These are phyloP conservation scores for Musa balbisiana DNA, from an alignment of 202 grass and related monocot genomes.

Conservation along the genomic window DNA sequence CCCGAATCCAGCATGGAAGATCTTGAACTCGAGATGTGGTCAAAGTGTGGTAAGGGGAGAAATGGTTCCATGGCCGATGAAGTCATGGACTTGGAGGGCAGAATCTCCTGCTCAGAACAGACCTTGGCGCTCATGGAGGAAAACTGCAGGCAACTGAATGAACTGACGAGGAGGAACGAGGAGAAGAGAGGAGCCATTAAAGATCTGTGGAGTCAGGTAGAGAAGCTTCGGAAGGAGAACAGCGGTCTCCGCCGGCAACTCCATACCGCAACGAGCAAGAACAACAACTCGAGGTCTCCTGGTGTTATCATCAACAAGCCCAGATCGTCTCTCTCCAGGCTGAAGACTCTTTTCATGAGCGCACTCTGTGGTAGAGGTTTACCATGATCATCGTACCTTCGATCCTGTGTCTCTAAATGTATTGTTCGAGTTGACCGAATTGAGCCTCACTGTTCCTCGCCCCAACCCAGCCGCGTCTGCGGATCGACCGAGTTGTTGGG, in stretches of 20 bases:
- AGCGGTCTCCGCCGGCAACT: background rate
- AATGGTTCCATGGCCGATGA: background rate
- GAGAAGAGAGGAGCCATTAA: background rate
- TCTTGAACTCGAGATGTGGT: background rate
- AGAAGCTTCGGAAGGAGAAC: background rate
- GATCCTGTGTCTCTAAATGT: too few relatives aligned
- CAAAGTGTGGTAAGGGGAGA: background rate
- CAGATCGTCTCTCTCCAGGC: too few relatives aligned
- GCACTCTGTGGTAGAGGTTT: too few relatives aligned
- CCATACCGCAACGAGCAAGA: background rate
- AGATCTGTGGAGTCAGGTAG: background rate
- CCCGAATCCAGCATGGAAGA: background rate
- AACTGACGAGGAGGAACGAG: constrained; percentile 1
- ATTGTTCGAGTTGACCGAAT: too few relatives aligned
- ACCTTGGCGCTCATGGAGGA: background rate
- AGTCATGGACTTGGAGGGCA: background rate
- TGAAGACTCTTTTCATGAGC: too few relatives aligned
- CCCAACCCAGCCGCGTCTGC: too few relatives aligned
- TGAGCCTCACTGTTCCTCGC: too few relatives aligned
- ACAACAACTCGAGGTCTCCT: too few relatives aligned
- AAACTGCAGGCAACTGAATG: background rate
- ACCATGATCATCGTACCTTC: too few relatives aligned
- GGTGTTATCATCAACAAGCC: too few relatives aligned
- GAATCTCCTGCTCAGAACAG: background rate
- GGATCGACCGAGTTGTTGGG: too few relatives aligned